Evolutionary conservation across 352 stramenopile genomes (phyloP).

Genomic region (Globisporangium emineosum): DNA sequence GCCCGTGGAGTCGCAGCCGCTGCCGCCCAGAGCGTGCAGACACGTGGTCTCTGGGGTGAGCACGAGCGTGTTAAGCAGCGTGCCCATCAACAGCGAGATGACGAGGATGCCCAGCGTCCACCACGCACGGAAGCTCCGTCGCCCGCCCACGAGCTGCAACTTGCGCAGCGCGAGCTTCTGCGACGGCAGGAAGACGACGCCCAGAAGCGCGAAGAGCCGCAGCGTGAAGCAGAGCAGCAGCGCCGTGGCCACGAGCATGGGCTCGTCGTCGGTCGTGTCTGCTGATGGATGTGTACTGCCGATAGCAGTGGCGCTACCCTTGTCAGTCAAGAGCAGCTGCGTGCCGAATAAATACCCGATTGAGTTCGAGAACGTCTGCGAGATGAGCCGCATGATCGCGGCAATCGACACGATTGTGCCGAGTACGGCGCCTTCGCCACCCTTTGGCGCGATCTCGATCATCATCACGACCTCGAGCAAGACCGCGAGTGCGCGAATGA

Average conservation of each 20-base stretch:
- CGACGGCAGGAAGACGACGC: constrained; percentile 23
- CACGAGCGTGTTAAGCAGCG: constrained; percentile 23
- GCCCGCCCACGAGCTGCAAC: constrained; percentile 12
- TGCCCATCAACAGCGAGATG: constrained; percentile 17
- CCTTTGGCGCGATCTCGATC: constrained; percentile 40
- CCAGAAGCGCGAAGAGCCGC: constrained; percentile 24
- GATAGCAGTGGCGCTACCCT: constrained; percentile 4
- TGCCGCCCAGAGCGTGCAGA: constrained; percentile 27
- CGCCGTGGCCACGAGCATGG: constrained; percentile 30
- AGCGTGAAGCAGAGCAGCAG: constrained; percentile 26
- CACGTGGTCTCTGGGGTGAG: constrained; percentile 29
- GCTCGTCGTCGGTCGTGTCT: constrained; percentile 14
- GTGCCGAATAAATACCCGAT: constrained; percentile 20
- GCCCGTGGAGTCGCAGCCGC: constrained; percentile 17
- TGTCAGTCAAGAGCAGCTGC: constrained; percentile 13
- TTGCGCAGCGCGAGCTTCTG: constrained; percentile 17
- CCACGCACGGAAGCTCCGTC: constrained; percentile 21
- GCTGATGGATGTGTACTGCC: not conserved
- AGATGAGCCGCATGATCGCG: constrained; percentile 38
- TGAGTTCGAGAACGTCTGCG: constrained; percentile 21
- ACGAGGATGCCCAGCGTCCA: constrained; percentile 22
- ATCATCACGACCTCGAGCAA: constrained; percentile 39
- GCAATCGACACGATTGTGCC: constrained; percentile 40
- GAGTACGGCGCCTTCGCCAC: constrained; percentile 40
- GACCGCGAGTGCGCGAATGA: constrained; percentile 29